These are phyloP conservation scores for Oxyria digyna DNA, from an alignment of 148 eudicot genomes.

Conservation along the genomic window DNA sequence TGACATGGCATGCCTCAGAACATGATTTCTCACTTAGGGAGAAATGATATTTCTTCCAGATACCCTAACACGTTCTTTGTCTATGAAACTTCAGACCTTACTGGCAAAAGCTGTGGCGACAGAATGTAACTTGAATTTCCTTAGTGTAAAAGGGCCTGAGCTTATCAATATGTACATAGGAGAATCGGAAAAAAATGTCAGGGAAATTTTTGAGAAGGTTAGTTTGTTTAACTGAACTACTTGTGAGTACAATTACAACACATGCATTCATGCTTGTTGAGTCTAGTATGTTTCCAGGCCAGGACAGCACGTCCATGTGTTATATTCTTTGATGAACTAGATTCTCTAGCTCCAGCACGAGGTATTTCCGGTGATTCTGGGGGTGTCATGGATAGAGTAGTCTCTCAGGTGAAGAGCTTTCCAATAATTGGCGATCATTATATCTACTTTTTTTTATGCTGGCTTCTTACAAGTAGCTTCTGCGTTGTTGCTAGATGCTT, in stretches of 20 bases:
- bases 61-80: not conserved
- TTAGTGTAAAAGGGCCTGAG: constrained; percentile 97
- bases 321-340: constrained; percentile 96
- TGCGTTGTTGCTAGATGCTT: constrained; percentile 62
- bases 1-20: not conserved
- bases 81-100: constrained; percentile 51
- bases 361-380: constrained; percentile 99
- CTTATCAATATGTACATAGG: constrained; percentile 98
- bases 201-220: constrained; percentile 96
- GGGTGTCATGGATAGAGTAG: constrained; percentile 98
- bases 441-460: not conserved
- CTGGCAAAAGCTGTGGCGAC: constrained; percentile 99
- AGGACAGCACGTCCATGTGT: constrained; percentile 97
- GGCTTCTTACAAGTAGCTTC: not conserved
- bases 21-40: no score
- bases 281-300: constrained; percentile 35
- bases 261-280: constrained; percentile 6
- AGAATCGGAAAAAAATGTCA: constrained; percentile 90
- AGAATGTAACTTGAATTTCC: constrained; percentile 89
- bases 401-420: constrained; percentile 64
- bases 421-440: not conserved
- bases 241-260: not conserved
- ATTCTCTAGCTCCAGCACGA: constrained; percentile 96
- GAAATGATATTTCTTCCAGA: not conserved
- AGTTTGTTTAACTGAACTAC: constrained; percentile 3